These are phyloP conservation scores for Pichia deserticola DNA, from an alignment of 805 yeast genomes.

Conservation along the genomic window DNA sequence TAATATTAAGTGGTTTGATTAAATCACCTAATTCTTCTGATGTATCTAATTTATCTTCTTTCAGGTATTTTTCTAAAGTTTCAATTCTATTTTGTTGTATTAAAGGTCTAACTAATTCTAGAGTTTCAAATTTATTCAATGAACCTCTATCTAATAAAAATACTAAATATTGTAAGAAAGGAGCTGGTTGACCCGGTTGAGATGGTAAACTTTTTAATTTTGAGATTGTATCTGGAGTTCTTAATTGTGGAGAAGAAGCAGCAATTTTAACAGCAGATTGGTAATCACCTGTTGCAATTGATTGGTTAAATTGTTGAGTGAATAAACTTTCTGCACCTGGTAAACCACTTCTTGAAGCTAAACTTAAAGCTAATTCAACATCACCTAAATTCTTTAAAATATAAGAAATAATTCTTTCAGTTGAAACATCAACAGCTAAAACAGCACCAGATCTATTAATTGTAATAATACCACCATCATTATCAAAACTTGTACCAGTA, in stretches of 20 bases:
- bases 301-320: constrained; percentile 82
- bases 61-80: constrained; percentile 91
- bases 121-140: constrained; percentile 84
- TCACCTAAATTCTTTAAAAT: constrained; percentile 80
- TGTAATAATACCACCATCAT: constrained; percentile 78
- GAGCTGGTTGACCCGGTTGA: constrained; percentile 91
- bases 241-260: constrained; percentile 84
- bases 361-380: constrained; percentile 74
- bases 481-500: constrained; percentile 70
- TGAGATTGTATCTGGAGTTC: constrained; percentile 92
- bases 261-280: constrained; percentile 93
- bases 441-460: constrained; percentile 95
- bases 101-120: constrained; percentile 92
- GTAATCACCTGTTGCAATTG: constrained; percentile 79
- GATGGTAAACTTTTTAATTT: constrained; percentile 86
- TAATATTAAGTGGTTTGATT: constrained; percentile 79
- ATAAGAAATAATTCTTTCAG: constrained; percentile 81
- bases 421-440: constrained; percentile 81
- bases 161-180: constrained; percentile 86
- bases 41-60: constrained; percentile 86
- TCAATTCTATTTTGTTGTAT: constrained; percentile 92
- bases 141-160: constrained; percentile 89
- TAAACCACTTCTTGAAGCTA: constrained; percentile 92
- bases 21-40: constrained; percentile 98
- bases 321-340: constrained; percentile 96